Evolutionary conservation across 2,329 filamentous ascomycete species (phyloP).

Genomic region (Penicillium sp.): DNA sequence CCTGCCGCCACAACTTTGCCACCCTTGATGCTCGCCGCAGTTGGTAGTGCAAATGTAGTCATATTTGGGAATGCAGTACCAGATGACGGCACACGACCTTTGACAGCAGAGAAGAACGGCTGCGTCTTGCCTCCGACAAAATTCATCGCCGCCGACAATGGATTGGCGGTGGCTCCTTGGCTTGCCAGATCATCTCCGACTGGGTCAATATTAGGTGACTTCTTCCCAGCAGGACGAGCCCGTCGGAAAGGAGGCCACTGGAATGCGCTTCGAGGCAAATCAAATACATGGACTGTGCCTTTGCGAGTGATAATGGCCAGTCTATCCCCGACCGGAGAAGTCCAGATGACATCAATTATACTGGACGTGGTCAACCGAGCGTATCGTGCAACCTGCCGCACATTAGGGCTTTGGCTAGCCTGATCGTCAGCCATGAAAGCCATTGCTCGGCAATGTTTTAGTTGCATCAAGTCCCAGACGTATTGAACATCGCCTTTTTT

Average conservation of each 20-base stretch:
- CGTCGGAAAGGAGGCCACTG: constrained; percentile 73
- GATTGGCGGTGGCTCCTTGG: constrained; percentile 33
- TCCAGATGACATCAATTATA: constrained; percentile 88
- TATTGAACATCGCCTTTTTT: constrained; percentile 51
- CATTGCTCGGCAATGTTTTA: constrained; percentile 42
- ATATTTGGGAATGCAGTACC: constrained; percentile 44
- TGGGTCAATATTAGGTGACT: constrained; percentile 43
- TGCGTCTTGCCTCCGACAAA: constrained; percentile 61
- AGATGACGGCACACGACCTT: constrained; percentile 51
- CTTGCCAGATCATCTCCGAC: constrained; percentile 51
- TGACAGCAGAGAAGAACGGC: constrained; percentile 66
- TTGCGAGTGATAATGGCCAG: constrained; percentile 88
- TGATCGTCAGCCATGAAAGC: constrained; percentile 39
- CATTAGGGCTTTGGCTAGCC: constrained; percentile 39
- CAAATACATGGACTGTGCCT: constrained; percentile 90
- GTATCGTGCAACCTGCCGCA: constrained; percentile 84
- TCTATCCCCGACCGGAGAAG: constrained; percentile 73
- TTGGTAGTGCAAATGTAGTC: constrained; percentile 44
- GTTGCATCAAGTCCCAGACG: constrained; percentile 51
- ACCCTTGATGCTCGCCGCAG: constrained; percentile 47
- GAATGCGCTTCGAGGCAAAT: constrained; percentile 78
- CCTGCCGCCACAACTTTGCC: constrained; percentile 50
- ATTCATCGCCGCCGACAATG: constrained; percentile 68
- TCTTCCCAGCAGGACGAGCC: constrained; percentile 43
- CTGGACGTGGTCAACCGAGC: constrained; percentile 87